These are phyloP conservation scores for Pseudozyma thailandica DNA, from an alignment of 1,284 basidiomycete genomes.

Conservation along the genomic window DNA sequence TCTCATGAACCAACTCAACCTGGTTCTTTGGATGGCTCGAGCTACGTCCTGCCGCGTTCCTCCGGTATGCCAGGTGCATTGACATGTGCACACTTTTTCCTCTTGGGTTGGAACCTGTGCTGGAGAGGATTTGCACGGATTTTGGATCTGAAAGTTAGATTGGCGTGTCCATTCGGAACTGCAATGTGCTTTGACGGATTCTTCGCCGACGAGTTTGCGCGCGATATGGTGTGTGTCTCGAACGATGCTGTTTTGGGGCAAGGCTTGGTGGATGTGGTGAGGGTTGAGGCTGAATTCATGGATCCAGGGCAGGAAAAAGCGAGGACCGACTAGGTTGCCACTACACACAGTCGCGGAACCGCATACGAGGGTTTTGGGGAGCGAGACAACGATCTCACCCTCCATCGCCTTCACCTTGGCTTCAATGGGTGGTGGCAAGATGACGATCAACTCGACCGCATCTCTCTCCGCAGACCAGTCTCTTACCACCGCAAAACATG, in stretches of 20 bases:
- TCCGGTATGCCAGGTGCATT: not conserved
- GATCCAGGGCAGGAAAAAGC: not conserved
- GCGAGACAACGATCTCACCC: too few relatives aligned
- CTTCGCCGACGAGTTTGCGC: not conserved
- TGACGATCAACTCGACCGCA: too few relatives aligned
- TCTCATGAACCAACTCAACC: not conserved
- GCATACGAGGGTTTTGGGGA: too few relatives aligned
- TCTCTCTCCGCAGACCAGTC: too few relatives aligned
- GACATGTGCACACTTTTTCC: not conserved
- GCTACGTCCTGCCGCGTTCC: not conserved
- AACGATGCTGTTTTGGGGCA: not conserved
- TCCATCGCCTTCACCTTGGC: too few relatives aligned
- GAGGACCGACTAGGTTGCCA: not conserved
- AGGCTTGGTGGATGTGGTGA: not conserved
- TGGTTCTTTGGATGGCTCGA: not conserved
- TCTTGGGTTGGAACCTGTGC: too few relatives aligned
- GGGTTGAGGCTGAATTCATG: not conserved
- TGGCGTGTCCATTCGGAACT: not conserved
- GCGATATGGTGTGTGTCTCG: not conserved
- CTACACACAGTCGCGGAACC: too few relatives aligned
- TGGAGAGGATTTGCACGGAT: too few relatives aligned
- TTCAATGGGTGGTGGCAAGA: too few relatives aligned
- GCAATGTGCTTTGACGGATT: not conserved
- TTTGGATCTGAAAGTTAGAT: too few relatives aligned
- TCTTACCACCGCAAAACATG: too few relatives aligned